These are phyloP conservation scores for Thielaviopsis musarum DNA, from an alignment of 2,329 filamentous ascomycete species.

Conservation along the genomic window DNA sequence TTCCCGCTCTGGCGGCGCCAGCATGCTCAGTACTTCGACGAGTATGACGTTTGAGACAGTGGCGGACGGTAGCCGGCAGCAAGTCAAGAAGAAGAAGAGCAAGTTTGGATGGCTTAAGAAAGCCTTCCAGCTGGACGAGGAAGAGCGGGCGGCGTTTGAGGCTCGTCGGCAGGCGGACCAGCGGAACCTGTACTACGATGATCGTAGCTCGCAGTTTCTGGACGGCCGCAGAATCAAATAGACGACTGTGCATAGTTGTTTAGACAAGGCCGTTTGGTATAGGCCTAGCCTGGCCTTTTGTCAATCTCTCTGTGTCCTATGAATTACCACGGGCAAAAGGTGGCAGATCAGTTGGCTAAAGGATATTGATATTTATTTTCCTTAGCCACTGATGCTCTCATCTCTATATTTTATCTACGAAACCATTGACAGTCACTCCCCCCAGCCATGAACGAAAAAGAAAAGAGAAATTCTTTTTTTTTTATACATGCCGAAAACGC, in stretches of 20 bases:
- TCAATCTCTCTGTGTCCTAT: too few species aligned
- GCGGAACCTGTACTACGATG: constrained; percentile 32
- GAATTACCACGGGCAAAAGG: too few species aligned
- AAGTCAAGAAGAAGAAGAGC: constrained; percentile 49
- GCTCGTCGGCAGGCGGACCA: constrained; percentile 30
- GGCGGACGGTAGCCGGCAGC: constrained; percentile 17
- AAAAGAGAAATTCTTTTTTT: background rate
- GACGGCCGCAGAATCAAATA: constrained; percentile 27
- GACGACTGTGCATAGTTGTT: background rate
- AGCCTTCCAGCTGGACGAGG: constrained; percentile 47
- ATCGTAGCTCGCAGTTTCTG: constrained; percentile 34
- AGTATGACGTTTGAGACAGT: constrained; percentile 26
- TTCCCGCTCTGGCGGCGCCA: constrained; percentile 36
- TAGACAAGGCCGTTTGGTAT: background rate
- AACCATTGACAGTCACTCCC: too few species aligned
- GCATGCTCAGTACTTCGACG: constrained; percentile 38
- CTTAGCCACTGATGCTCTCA: too few species aligned
- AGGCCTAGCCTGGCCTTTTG: too few species aligned
- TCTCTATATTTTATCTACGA: too few species aligned
- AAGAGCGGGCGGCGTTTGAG: constrained; percentile 43
- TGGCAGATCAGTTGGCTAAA: too few species aligned
- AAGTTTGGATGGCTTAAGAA: constrained; percentile 54
- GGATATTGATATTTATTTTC: too few species aligned
- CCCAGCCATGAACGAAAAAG: too few species aligned
- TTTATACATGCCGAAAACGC: too few species aligned